Base-by-base conservation (phyloP, 192 early-diverging fungal genomes). In the Gonapodya sp. region DNA sequence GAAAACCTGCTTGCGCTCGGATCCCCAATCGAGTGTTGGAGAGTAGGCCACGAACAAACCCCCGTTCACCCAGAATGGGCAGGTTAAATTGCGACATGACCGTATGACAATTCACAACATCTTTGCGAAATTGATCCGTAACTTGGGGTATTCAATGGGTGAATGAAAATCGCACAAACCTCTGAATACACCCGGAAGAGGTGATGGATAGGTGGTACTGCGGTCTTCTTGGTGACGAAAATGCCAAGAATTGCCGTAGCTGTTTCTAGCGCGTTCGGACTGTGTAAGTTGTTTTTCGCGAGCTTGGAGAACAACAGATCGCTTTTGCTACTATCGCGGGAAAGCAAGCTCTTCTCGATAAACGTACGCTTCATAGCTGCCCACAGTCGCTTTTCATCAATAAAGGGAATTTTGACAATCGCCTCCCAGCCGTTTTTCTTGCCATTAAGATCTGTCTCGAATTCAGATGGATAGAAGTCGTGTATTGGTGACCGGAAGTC, bases 371-470 rank as follows among this genome's bases (percentile, higher is more conserved):
- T 77, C 90, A 99, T 94, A 0, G 95, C 97, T 14, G 87, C 82
- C 78, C 95, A 84, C 36, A 99, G 89, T 77, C 95, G 89, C n/a
- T 91, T 85, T 82, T 96, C 90, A 78, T 99, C 95, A 80, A 98
- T 98, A 84, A 99, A 99, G 16, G 96, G 94, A 75, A 99, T 93
- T 74, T 95, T 91, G n/a, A 98, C 96, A n/a, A 99, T 92, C 24
- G 96, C 97, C 87, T 99, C 97, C 96, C 97, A 99, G 1, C 93
- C 92, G 86, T 94, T 93, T 84, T 97, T 98, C 88, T 99, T 99
- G 80, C 98, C 98, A 84, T 99, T 99, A 89, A 98, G 87, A 82
- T 99, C 98, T 18, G 94, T 87, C 0, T 93, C 92, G 87, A 99
- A 98, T 36, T 93, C 91, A 35, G 84, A 87, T 35, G 98, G 98